Conservation (phyloP, 139 green algal genomes). For the Chlamydomonas schloesseri region DNA sequence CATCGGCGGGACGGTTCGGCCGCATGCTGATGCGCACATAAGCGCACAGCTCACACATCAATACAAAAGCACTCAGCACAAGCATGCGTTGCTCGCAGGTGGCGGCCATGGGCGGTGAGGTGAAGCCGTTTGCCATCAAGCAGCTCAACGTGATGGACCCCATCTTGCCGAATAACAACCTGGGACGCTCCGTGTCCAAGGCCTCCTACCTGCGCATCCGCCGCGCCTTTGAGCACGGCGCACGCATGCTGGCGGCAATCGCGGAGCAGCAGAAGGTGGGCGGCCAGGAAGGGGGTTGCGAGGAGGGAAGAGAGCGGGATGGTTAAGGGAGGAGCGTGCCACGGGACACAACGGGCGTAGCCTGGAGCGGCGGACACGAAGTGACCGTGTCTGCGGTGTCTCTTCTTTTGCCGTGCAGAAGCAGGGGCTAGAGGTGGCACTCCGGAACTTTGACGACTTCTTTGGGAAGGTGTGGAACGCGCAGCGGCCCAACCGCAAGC, state of each 20-base stretch:
- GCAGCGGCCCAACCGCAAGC: conserved; percentile 49
- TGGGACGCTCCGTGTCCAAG: conserved; percentile 89
- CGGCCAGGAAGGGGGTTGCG: no score
- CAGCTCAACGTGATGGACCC: conserved; percentile 95
- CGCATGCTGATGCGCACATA: no score
- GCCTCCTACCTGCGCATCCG: conserved; percentile 85
- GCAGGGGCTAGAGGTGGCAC: no score
- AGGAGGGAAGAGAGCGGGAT: no score
- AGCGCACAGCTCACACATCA: no score
- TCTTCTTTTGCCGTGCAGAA: no score
- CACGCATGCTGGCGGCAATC: conserved; percentile 62
- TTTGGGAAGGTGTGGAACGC: conserved; percentile 80
- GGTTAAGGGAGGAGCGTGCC: no score
- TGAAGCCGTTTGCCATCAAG: conserved; percentile 52
- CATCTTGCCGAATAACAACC: conserved; percentile 95
- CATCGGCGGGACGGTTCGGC: no score
- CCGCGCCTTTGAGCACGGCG: conserved; percentile 78
- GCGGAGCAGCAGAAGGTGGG: conserved; percentile 34
- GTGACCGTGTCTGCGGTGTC: no score
- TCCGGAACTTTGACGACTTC: conserved; percentile 69
- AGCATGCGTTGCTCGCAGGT: background rate
- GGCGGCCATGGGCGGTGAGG: conserved; percentile 10
- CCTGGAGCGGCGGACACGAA: no score
- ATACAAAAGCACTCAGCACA: no score
- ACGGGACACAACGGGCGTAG: no score